phyloP scores from a whole-genome alignment of 148 eudicot species.

The Camellia japonica region DNA sequence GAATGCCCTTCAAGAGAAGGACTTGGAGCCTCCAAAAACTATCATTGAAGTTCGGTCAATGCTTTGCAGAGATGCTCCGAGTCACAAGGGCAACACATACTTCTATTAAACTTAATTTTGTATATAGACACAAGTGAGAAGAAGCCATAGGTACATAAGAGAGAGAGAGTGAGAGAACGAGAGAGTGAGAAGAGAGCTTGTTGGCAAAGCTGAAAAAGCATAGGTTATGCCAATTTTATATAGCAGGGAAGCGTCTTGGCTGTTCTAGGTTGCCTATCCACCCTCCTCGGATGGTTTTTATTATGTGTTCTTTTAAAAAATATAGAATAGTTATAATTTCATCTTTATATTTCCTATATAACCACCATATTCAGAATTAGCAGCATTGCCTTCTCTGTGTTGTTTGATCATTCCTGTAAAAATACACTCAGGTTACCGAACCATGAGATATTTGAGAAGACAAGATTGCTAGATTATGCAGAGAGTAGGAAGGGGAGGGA shows the following conservation, averaged over 20 bases:
- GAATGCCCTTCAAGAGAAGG: slow-evolving; percentile 69
- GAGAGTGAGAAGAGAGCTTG: too few species aligned
- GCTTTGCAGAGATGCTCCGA: slow-evolving; percentile 64
- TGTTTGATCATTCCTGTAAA: too few species aligned
- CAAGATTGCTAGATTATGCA: background rate
- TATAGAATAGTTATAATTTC: too few species aligned
- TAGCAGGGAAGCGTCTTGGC: background rate
- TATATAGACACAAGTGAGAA: too few species aligned
- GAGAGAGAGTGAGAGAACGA: background rate
- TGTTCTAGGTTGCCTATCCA: background rate
- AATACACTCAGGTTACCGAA: too few species aligned
- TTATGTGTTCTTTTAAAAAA: background rate
- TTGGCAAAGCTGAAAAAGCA: background rate
- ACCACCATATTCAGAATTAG: too few species aligned
- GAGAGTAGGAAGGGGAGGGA: background rate
- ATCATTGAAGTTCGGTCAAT: slow-evolving; percentile 67
- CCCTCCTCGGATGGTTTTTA: background rate
- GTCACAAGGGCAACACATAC: slow-evolving; percentile 49
- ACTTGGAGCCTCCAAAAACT: slow-evolving; percentile 73
- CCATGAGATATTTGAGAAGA: too few species aligned
- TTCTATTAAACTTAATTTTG: slow-evolving; percentile 34
- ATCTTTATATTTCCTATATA: too few species aligned
- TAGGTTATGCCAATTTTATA: background rate
- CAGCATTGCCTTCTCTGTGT: too few species aligned
- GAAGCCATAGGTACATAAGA: background rate